phyloP scores from a whole-genome alignment of 495 filamentous ascomycete species.

The Achaetomiella virescens region DNA sequence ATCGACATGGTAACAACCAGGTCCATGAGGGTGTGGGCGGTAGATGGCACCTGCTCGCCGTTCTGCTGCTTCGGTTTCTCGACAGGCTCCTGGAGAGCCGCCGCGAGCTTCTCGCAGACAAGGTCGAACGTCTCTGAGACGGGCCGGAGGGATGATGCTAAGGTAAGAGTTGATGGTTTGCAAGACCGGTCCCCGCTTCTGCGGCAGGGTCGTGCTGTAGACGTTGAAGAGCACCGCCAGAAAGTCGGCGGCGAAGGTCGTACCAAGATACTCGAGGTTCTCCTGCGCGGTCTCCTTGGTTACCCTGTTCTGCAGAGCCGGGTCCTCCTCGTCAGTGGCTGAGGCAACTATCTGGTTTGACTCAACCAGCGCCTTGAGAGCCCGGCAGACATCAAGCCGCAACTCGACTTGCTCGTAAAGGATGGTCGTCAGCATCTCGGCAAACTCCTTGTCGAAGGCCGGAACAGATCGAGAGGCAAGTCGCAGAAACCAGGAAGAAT shows the following conservation, averaged over 20 bases:
- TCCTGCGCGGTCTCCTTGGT: constrained; percentile 65
- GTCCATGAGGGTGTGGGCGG: constrained; percentile 91
- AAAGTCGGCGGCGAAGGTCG: constrained; percentile 70
- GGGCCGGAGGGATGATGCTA: constrained; percentile 68
- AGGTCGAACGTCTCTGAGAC: constrained; percentile 83
- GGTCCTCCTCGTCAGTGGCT: constrained; percentile 53
- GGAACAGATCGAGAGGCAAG: constrained; percentile 66
- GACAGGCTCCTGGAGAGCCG: constrained; percentile 57
- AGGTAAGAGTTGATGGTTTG: constrained; percentile 91
- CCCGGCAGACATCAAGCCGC: constrained; percentile 77
- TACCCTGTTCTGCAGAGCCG: constrained; percentile 64
- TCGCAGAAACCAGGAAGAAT: constrained; percentile 94
- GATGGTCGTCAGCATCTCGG: constrained; percentile 82
- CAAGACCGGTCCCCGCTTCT: constrained; percentile 81
- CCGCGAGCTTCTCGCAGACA: constrained; percentile 76
- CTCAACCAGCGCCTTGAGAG: constrained; percentile 78
- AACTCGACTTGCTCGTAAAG: constrained; percentile 88
- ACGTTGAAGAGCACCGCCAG: constrained; percentile 96
- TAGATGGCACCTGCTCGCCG: constrained; percentile 75
- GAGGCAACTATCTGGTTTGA: constrained; percentile 76
- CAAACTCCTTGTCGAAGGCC: constrained; percentile 82
- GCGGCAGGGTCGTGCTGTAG: constrained; percentile 89
- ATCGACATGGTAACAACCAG: constrained; percentile 91
- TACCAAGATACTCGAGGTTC: constrained; percentile 71
- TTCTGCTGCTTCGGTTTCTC: constrained; percentile 51